Evolutionary conservation across 2,329 filamentous ascomycete species (phyloP).

Genomic region (Nakataea oryzae): DNA sequence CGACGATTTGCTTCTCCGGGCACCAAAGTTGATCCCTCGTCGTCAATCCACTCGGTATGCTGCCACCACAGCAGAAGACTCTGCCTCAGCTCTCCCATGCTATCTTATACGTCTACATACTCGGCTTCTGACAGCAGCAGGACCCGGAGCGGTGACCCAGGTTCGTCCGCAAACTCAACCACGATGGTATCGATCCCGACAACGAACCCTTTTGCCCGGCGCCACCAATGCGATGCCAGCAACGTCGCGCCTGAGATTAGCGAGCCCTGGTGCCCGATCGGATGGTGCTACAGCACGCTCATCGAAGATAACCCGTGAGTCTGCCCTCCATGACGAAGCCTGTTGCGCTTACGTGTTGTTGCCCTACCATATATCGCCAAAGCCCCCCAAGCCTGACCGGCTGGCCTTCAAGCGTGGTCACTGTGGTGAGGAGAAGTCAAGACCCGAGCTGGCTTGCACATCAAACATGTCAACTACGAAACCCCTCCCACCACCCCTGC

Average conservation of each 20-base stretch:
- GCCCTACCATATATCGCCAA: background rate
- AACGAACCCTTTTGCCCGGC: background rate
- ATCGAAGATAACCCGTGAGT: constrained; percentile 1
- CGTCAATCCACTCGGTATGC: background rate
- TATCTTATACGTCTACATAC: too few species aligned
- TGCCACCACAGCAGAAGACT: background rate
- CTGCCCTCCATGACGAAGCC: background rate
- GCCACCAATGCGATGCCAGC: background rate
- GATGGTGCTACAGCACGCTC: background rate
- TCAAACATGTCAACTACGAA: background rate
- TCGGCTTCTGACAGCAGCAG: background rate
- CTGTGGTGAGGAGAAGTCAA: background rate
- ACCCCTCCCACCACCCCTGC: too few species aligned
- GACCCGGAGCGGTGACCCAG: background rate
- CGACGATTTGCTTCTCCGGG: background rate
- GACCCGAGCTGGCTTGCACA: background rate
- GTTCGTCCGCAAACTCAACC: background rate
- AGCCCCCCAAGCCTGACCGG: background rate
- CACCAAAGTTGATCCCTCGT: background rate
- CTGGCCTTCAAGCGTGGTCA: background rate
- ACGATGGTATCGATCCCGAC: background rate
- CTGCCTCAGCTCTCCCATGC: too few species aligned
- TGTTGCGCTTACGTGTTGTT: background rate
- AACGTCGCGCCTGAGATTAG: background rate
- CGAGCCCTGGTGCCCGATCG: background rate